Evolutionary conservation across 495 filamentous ascomycete genomes (phyloP), one percentile per base, ranked within the genome.

Genomic region (Penicillium desertorum): DNA sequence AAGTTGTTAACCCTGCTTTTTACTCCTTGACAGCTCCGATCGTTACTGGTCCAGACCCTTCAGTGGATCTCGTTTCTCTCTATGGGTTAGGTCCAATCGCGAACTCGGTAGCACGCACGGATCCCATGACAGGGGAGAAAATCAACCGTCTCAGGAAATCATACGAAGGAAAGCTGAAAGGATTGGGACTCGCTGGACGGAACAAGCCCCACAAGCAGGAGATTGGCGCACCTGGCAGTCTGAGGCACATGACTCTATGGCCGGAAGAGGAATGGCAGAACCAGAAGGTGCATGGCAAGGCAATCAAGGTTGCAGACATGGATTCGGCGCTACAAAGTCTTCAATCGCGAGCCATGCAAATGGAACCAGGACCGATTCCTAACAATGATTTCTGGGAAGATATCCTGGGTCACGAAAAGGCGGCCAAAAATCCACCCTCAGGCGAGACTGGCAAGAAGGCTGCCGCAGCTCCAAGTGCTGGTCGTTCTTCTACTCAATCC

Each of bases 141-240:
- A 87, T 86, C 63, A 89, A 89, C 63, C 83, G 85, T 60, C 75
- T 91, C 32, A 75, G 88, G 54, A 90, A 90, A 66, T 88, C 86
- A 16, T 91, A 90, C 67, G 86, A 90, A 63, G 83, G 83, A 47
- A 84, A 88, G 62, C 74, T 89, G 62, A 86, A 86, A 62, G 74
- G 73, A 8, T 61, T 88, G 20, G 79, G 78, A 22, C 70, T 91
- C 22, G 77, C 86, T 23, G 88, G 88, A 22, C 81, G 81, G 51
- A 85, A 86, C 57, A 85, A 85, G 55, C 71, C 82, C 1, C 71
- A 81, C 34, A 83, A 83, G 59, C 67, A 79, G 45, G 77, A 81
- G 17, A 62, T 69, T 23, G 72, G 69, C 5, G 66, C 67, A 42
- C 67, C 74, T 27, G 73, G 72, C 43, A 76, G 75, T 52, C 62